Evolutionary conservation across 495 filamentous ascomycete genomes (phyloP), one percentile per base, ranked within the genome.

Genomic region (Aspergillus conjunctus): DNA sequence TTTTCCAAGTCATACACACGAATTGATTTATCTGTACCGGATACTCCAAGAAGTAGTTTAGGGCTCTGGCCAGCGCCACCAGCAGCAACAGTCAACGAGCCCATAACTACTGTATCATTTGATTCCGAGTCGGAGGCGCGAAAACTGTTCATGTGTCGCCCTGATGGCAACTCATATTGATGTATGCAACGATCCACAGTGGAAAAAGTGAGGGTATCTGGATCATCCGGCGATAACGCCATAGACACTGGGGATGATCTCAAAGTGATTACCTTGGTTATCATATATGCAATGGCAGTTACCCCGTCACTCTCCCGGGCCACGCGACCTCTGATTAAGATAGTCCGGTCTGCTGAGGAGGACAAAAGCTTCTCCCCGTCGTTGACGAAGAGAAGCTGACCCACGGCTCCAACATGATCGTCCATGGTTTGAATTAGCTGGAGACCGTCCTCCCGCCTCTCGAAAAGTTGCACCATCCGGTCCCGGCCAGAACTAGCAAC

Each of bases 1-100:
- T 83, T 82, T 48, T 88, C 86, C 15, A 86, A 77, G 62, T 95
- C 90, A 69, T 98, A 98, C 4, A 98, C 75, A 20, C 94, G 81
- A 58, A 98, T 87, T 7, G 94, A 97, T 68, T 97, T 98, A 71
- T 98, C 94, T 4, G 90, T 95, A 63, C 90, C 91, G 7, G 95
- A 97, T 22, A 95, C 80, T 18, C 90, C 94, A 26, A 92, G 75
- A 56, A 98, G 80, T 48, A 93, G 78, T 51, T 79, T 75, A 10
- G 77, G 75, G 22, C 66, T 73, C 30, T 78, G 72, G 10, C 72
- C 75, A 5, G 70, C 58, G 10, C 72, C 67, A 45, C 70, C 73
- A 34, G 71, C 66, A 9, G 78, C 63, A 52, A 88, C 78, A 17
- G 86, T 85, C 21, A 98, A 80, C 7, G 88, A 87, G 62, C 89